Conservation (phyloP, 805 yeast species). For the Cyberlindnera subsufficiens region DNA sequence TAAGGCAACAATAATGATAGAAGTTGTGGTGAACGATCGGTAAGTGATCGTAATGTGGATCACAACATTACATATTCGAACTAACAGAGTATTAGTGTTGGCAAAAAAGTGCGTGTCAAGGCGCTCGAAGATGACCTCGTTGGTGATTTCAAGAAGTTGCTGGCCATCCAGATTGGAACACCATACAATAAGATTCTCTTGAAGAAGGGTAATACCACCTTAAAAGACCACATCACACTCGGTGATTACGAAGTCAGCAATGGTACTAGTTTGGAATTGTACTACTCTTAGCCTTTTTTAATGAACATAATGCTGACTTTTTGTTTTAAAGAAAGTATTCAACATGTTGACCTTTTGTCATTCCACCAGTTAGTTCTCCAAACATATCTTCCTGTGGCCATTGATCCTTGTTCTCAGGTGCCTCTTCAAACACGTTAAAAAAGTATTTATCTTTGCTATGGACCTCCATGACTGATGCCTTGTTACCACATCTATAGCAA, state of each 20-base stretch:
- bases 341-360: slow-evolving; percentile 32
- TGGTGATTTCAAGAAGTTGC: slow-evolving; percentile 83
- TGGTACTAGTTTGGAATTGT: slow-evolving; percentile 82
- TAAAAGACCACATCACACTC: slow-evolving; percentile 83
- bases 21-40: slow-evolving; percentile 67
- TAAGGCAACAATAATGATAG: slow-evolving; percentile 43
- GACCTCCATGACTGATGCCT: slow-evolving; percentile 94
- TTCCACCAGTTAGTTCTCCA: slow-evolving; percentile 7
- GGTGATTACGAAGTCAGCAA: slow-evolving; percentile 95
- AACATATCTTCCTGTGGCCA: slow-evolving; percentile 23
- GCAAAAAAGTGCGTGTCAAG: slow-evolving; percentile 83
- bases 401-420: slow-evolving; percentile 78
- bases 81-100: slow-evolving; percentile 44
- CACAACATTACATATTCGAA: neutral
- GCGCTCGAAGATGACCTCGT: slow-evolving; percentile 81
- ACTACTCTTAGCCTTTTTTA: slow-evolving; percentile 41
- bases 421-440: slow-evolving; percentile 94
- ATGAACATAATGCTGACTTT: neutral
- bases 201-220: slow-evolving; percentile 79
- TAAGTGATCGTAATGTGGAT: slow-evolving; percentile 6
- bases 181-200: slow-evolving; percentile 57
- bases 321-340: slow-evolving; percentile 41
- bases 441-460: slow-evolving; percentile 57
- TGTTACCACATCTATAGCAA: slow-evolving; percentile 94
- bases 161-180: slow-evolving; percentile 79